Evolutionary conservation across 345 rosid genomes (phyloP), one percentile per base, ranked within the genome.

Genomic region (Turnera subulata): DNA sequence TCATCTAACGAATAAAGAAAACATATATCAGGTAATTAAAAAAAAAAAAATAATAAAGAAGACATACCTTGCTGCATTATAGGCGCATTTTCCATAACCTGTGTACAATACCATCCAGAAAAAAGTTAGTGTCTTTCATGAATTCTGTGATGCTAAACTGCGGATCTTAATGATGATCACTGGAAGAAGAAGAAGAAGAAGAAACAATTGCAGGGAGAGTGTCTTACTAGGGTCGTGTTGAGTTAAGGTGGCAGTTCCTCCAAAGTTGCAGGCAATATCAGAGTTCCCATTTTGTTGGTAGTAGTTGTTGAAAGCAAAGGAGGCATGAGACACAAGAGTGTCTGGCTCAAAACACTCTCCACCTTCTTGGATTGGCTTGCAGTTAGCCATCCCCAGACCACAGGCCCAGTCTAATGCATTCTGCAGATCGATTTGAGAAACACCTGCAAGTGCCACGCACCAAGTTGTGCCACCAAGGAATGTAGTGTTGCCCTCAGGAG

Each of bases 341-440:
- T 63, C 50, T 38, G 74, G 74, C 16, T 70, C 49, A 22, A 35
- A 70, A 16, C 74, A 70, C 0, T 26, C 51, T 44, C 65, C 69
- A 40, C 64, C 69, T 8, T 33, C 19, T 26, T 59, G 70, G 32
- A 71, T 65, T 25, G 65, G 37, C 1, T 11, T 16, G 24, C 70
- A 71, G 20, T 64, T 59, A 6, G 88, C 75, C 91, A 68, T 79
- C 14, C 99, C 99, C 35, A 82, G 51, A 10, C 99, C 97, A 62
- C 97, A 92, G 4, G 97, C 93, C 99, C 99, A 93, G 57, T 93
- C 97, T 42, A 93, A 67, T 19, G 99, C 99, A 40, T 78, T 82
- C 62, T 89, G 97, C 57, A 89, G 66, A 69, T 86, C 97, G 42
- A 63, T 64, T 50, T 85, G 93, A 15, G 96, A 63, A 1, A 76